Evolutionary conservation across 495 filamentous ascomycete genomes (phyloP), one percentile per base, ranked within the genome.

Genomic region (Annulohypoxylon nitens): DNA sequence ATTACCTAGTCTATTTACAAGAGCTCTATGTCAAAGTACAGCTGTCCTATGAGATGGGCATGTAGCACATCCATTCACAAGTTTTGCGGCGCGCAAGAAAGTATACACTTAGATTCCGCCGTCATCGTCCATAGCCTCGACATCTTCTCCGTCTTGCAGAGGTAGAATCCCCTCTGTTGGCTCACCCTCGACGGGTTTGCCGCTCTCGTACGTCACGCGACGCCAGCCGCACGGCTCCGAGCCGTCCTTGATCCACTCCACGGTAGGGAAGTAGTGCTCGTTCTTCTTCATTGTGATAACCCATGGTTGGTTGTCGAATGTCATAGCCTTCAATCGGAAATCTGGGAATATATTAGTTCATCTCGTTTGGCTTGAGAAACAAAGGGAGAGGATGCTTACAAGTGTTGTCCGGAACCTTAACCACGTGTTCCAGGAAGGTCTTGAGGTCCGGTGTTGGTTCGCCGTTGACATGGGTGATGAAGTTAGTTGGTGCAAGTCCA

Each of bases 281-380:
- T 97, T 97, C 89, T 99, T 99, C 90, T 99, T 99, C 90, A 99
- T 98, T 26, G 95, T 98, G 18, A 96, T 92, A 25, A 98, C 93
- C 92, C 95, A 99, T 12, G 94, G 95, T 14, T 98, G 94, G 70
- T 96, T 97, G 78, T 99, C 96, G 76, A 98, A 99, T 2, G 96
- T 98, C 78, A 97, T 92, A 9, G 95, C 93, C 69, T 92, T 91
- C 12, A 99, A 86, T 23, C 97, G 89, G 90, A 99, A 98, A 83
- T 99, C 88, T 90, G 64, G 65, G 23, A 25, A 10, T 18, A 18
- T 33, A 54, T 78, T 67, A 77, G 73, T 37, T 53, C 47, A 47
- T 23, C n/a, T 20, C 66, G 11, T 47, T 8, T 48, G 2, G 37
- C 0, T 11, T 25, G 50, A 54, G 11, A 4, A 59, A 67, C 8